Evolutionary conservation across 108 stramenopile genomes (phyloP).

Genomic region (Cylindrotheca closterium): DNA sequence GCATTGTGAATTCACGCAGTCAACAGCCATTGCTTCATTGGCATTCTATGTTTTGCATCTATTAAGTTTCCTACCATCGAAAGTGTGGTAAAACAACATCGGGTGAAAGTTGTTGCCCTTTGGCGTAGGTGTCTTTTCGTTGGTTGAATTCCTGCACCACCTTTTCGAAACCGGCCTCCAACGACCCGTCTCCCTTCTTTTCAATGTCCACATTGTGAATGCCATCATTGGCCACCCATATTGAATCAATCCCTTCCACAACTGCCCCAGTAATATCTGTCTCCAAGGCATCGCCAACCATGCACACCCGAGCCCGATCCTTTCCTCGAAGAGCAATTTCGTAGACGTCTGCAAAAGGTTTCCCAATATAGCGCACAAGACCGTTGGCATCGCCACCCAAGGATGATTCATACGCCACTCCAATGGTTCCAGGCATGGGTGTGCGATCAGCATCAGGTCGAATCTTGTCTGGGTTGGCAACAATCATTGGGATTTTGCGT

Average conservation of each 20-base stretch:
- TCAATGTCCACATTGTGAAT: constrained; percentile 56
- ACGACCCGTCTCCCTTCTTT: constrained; percentile 23
- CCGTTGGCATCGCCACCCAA: constrained; percentile 15
- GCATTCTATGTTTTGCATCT: too few relatives aligned
- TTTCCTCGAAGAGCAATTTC: constrained; percentile 48
- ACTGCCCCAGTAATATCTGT: constrained; percentile 76
- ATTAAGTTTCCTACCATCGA: constrained; percentile 38
- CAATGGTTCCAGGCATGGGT: constrained; percentile 93
- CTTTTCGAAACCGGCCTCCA: constrained; percentile 27
- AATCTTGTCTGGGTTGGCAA: constrained; percentile 90
- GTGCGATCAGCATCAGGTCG: constrained; percentile 70
- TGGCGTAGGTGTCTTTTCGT: constrained; percentile 30
- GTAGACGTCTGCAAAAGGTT: constrained; percentile 79
- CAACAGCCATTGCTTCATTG: too few relatives aligned
- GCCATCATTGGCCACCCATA: constrained; percentile 78
- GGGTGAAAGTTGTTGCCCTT: constrained; percentile 26
- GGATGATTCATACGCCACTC: constrained; percentile 63
- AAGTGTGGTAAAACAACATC: constrained; percentile 28
- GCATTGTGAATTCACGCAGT: too few relatives aligned
- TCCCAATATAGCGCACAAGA: constrained; percentile 71
- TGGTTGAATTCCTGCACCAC: constrained; percentile 60
- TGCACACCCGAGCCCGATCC: constrained; percentile 40
- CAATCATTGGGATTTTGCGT: constrained; percentile 84
- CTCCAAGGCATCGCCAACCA: constrained; percentile 88
- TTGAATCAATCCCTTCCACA: constrained; percentile 37